These are phyloP conservation scores for Lavandula angustifolia DNA, from an alignment of 257 asterid genomes.

Conservation along the genomic window DNA sequence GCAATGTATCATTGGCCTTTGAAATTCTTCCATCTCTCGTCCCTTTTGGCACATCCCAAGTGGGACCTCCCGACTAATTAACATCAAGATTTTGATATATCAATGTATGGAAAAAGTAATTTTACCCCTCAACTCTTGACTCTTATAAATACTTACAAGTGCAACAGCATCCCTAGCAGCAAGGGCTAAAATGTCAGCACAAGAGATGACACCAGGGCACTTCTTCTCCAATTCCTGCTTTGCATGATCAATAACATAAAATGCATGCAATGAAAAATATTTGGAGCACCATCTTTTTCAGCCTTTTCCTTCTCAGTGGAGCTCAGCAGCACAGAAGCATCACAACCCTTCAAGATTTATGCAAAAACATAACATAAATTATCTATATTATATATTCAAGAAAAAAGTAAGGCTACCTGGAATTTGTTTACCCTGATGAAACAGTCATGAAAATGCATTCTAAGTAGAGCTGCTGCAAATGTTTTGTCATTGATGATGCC, in stretches of 20 bases:
- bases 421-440: constrained; percentile 57
- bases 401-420: neutral
- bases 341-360: constrained; percentile 63
- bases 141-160: constrained; percentile 49
- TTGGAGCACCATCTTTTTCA: constrained; percentile 82
- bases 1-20: constrained; percentile 55
- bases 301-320: constrained; percentile 50
- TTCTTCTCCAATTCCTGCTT: constrained; percentile 59
- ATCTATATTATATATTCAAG: neutral
- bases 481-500: constrained; percentile 66
- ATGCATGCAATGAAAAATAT: constrained; percentile 78
- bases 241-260: constrained; percentile 67
- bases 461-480: constrained; percentile 82
- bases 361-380: neutral
- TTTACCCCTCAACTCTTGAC: neutral
- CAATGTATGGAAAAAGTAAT: too few species aligned
- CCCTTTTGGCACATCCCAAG: constrained; percentile 81
- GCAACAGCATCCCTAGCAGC: constrained; percentile 83
- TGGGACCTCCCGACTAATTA: constrained; percentile 77
- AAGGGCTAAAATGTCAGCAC: constrained; percentile 80
- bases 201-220: constrained; percentile 87
- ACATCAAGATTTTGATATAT: neutral
- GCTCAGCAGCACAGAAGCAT: constrained; percentile 73
- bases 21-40: constrained; percentile 77
- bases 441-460: constrained; percentile 93